A percentile compares a stretch with the other conserved stretches of the same genome.
These are phyloP conservation scores for Salicornia ramosissima DNA, from an alignment of 148 eudicot species.

Conservation along the genomic window DNA sequence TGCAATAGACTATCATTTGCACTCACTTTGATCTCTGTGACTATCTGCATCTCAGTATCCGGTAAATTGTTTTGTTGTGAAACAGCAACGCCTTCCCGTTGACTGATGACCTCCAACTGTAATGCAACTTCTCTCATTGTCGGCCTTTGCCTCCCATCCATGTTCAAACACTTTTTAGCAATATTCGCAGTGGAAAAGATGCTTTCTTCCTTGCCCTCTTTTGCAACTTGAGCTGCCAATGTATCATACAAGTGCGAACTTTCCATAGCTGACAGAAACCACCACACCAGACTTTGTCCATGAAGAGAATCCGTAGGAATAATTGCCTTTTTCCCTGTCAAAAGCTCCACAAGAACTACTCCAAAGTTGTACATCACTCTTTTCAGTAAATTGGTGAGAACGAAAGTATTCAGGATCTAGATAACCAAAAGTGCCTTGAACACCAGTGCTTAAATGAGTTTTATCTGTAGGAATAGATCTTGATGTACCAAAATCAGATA, in stretches of 20 bases:
- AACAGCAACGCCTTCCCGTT: background rate
- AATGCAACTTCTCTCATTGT: constrained; percentile 20
- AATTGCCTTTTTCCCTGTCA: constrained; percentile 16
- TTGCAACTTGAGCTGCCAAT: constrained; percentile 4
- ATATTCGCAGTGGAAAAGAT: constrained; percentile 12
- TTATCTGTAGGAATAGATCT: constrained; percentile 19
- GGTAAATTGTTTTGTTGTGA: background rate
- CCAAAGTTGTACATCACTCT: too few relatives aligned
- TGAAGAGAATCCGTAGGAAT: background rate
- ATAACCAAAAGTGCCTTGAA: constrained; percentile 30
- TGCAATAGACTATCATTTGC: too few relatives aligned
- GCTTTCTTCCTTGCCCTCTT: constrained; percentile 16
- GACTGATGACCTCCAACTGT: constrained; percentile 14
- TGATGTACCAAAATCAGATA: constrained; percentile 34
- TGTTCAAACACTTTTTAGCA: constrained; percentile 23
- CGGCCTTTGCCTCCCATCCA: constrained; percentile 24
- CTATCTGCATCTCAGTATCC: background rate
- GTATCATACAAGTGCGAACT: background rate
- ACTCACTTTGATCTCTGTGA: too few relatives aligned
- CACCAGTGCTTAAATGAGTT: constrained; percentile 29
- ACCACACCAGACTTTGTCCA: constrained; percentile 5
- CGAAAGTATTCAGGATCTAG: constrained; percentile 19
- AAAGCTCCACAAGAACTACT: constrained; percentile 22
- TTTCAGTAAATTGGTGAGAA: constrained; percentile 12
- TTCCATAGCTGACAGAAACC: constrained; percentile 22